phyloP scores from a whole-genome alignment of 805 yeast species.

The Helenozyma rhizophorensis region DNA sequence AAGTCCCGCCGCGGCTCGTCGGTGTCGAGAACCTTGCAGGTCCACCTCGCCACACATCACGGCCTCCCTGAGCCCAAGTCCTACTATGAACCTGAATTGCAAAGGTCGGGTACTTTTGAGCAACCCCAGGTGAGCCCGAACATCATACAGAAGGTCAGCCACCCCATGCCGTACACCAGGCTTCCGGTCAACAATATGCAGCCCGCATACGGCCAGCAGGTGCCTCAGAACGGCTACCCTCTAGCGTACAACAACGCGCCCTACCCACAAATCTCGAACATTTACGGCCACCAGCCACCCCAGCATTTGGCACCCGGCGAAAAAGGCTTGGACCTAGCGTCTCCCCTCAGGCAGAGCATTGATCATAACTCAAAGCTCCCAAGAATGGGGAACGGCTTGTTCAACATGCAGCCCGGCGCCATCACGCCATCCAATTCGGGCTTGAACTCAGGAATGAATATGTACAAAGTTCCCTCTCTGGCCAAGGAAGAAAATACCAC shows the following conservation, averaged over 20 bases:
- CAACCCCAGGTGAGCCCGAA: slow-evolving; percentile 2
- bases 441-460: too few relatives aligned
- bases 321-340: too few relatives aligned
- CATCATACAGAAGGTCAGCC: not conserved
- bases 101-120: slow-evolving; percentile 1
- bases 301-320: too few relatives aligned
- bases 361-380: too few relatives aligned
- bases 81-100: slow-evolving; percentile 19
- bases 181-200: slow-evolving; percentile 4
- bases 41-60: slow-evolving; percentile 62
- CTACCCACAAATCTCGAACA: slow-evolving; percentile 11
- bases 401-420: too few relatives aligned
- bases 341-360: too few relatives aligned
- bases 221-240: slow-evolving; percentile 5
- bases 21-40: slow-evolving; percentile 73
- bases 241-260: slow-evolving; percentile 2
- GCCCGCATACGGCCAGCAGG: slow-evolving; percentile 1
- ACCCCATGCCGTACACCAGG: slow-evolving; percentile 2
- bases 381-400: too few relatives aligned
- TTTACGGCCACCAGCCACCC: too few relatives aligned
- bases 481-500: not conserved
- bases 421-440: not conserved
- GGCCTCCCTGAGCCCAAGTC: slow-evolving; percentile 46
- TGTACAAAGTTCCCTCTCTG: slow-evolving; percentile 8
- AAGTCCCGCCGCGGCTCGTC: slow-evolving; percentile 77